Evolutionary conservation across 2,329 filamentous ascomycete genomes (phyloP), one percentile per base, ranked within the genome.

Genomic region (Colletotrichum noveboracense): DNA sequence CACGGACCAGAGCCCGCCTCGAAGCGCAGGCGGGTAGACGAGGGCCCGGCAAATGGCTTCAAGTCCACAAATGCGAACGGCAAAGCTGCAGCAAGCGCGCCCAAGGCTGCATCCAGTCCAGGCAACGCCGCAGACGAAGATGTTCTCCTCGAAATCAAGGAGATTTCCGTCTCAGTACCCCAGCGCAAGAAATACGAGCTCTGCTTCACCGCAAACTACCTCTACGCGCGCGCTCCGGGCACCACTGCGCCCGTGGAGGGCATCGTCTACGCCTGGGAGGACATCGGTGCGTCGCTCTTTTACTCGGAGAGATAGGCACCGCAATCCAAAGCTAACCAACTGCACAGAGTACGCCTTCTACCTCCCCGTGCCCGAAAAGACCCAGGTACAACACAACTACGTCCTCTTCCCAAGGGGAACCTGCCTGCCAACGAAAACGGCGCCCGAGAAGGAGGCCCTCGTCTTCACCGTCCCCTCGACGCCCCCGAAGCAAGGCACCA

Each of bases 141-240:
- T 8, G 83, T 93, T 0, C 82, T 93, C 30, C 85, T 93, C 21
- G 90, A 90, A 77, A 86, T 94, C 75, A 92, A 92, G 82, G 92
- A 93, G 60, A 91, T 94, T 24, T 94, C 92, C 0, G 87, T 94
- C n/a, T 90, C 91, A 1, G 87, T 93, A 6, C 93, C 93, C 0
- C 91, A 92, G 84, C 87, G 93, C 77, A 94, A 94, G 84, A 94
- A 94, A 83, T 91, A 91, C 78, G 91, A 92, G 77, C 82, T 94
- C 10, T 92, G 90, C 82, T 90, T 94, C 77, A 94, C 92, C 4
- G 84, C 87, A 7, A 87, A 88, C 75, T 90, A 91, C 77, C 79
- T 93, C 38, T 93, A 93, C 77, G 91, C 91, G 16, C 87, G 89
- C 43, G 85, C 86, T 2, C 85, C 90, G 1, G 88, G 88, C 58